Base-by-base conservation (phyloP, 2,329 filamentous ascomycete genomes). In the Sclerotinia trifoliorum region DNA sequence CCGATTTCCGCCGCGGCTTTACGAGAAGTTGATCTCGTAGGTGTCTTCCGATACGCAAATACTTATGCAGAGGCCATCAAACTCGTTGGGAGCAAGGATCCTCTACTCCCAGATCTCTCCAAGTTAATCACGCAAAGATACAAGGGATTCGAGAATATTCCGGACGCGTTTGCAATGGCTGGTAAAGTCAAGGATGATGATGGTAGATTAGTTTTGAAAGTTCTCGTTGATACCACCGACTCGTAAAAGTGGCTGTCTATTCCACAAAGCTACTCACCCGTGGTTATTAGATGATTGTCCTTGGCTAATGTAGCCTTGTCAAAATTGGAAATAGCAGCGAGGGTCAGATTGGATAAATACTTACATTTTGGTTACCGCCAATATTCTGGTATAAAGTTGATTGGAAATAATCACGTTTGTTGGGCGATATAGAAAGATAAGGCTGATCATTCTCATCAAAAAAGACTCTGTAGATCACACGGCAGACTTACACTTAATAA, bases 1-100 rank as follows among this genome's bases (percentile, higher is more conserved):
- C 90, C 90, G 1, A 81, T 94, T 62, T 90, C 88, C 10, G 88
- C 89, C 8, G 90, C 90, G 2, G 88, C 90, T 52, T 81, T 92
- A 35, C 85, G 90, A 55, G 91, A 94, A 79, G 88, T 93, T 61
- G 90, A 93, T 76, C 89, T 93, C 44, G 80, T 92, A 24, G 90
- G 90, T 52, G 88, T 92, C 49, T 93, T 93, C 80, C 84, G 90
- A 62, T 93, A 93, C 73, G 89, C 89, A 26, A 91, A 92, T 78
- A 92, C 90, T 0, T 98, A 94, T 91, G 93, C 93, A 42, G 88
- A 93, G 71, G 95, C 95, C 49, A 97, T 98, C 73, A 86, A 93
- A 63, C 82, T 98, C 72, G 85, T 98, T 35, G 87, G 92, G 81
- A 93, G 90, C 78, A 91, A 91, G 1, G 87, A 77, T 32, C 72